Percentiles rank a stretch among this genome's conserved stretches.
These are phyloP conservation scores for Petrea volubilis DNA, from an alignment of 257 asterid genomes.

Conservation along the genomic window DNA sequence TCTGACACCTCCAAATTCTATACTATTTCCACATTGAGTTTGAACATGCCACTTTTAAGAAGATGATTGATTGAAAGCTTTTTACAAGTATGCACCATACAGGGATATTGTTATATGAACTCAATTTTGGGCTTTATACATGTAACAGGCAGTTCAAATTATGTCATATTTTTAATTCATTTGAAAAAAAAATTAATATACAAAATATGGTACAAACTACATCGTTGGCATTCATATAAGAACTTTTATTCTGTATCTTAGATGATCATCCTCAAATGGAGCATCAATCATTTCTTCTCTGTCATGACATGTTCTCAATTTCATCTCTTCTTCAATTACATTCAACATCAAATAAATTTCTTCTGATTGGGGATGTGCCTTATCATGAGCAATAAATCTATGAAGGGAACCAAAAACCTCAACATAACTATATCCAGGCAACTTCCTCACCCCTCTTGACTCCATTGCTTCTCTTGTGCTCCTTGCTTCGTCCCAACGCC, in stretches of 20 bases:
- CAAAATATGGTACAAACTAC: no score
- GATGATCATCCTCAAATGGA: conserved; percentile 10
- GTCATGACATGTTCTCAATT: conserved; percentile 31
- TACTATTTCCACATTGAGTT: not conserved
- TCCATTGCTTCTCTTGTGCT: conserved; percentile 66
- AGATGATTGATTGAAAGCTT: not conserved
- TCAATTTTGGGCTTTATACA: no score
- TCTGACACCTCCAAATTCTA: no score
- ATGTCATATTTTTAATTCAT: no score
- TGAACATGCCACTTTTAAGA: not conserved
- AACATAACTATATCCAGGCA: conserved; percentile 62
- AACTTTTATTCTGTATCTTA: not conserved
- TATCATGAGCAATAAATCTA: conserved; percentile 70
- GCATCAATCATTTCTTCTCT: conserved; percentile 16
- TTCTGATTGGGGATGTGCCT: conserved; percentile 46
- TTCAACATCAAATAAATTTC: conserved; percentile 46
- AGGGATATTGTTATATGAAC: no score
- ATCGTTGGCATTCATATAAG: no score
- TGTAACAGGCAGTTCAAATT: no score
- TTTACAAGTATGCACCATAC: not conserved
- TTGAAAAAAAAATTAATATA: no score
- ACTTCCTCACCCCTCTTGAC: conserved; percentile 67
- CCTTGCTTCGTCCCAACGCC: conserved; percentile 67
- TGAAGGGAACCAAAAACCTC: conserved; percentile 60
- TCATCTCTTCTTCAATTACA: conserved; percentile 49